Evolutionary conservation across 345 rosid genomes (phyloP).

Genomic region (Nephelium lappaceum): DNA sequence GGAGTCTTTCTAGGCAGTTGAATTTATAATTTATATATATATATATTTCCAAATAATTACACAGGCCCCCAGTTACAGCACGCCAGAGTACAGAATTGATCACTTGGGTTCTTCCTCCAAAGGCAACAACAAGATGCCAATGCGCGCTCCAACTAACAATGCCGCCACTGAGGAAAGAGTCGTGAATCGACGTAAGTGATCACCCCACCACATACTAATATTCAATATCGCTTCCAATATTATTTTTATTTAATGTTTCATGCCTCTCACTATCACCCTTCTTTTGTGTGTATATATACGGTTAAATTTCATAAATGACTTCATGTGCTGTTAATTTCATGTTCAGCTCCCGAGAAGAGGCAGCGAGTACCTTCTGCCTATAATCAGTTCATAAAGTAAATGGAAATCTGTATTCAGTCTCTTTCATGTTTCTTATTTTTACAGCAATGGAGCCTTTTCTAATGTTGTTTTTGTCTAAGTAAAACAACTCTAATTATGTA

Average conservation of each 20-base stretch:
- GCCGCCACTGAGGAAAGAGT: constrained; percentile 46
- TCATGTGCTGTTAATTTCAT: constrained; percentile 13
- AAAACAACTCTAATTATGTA: constrained; percentile 19
- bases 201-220: not conserved
- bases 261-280: not conserved
- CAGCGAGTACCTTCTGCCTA: constrained; percentile 99
- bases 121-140: constrained; percentile 51
- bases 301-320: not conserved
- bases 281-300: not conserved
- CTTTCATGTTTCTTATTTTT: constrained; percentile 5
- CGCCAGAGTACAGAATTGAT: constrained; percentile 54
- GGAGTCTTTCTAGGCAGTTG: not conserved
- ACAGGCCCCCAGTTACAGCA: constrained; percentile 46
- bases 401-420: constrained; percentile 9
- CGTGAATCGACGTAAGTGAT: constrained; percentile 74
- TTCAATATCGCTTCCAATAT: not conserved
- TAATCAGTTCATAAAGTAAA: constrained; percentile 96
- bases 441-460: not conserved
- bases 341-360: constrained; percentile 96
- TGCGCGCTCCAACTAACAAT: constrained; percentile 39
- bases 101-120: constrained; percentile 64
- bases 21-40: no score
- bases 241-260: not conserved
- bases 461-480: not conserved
- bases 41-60: no score